Evolutionary conservation across 371 early-diverging fungal genomes (phyloP).

Genomic region (Blakeslea trispora): DNA sequence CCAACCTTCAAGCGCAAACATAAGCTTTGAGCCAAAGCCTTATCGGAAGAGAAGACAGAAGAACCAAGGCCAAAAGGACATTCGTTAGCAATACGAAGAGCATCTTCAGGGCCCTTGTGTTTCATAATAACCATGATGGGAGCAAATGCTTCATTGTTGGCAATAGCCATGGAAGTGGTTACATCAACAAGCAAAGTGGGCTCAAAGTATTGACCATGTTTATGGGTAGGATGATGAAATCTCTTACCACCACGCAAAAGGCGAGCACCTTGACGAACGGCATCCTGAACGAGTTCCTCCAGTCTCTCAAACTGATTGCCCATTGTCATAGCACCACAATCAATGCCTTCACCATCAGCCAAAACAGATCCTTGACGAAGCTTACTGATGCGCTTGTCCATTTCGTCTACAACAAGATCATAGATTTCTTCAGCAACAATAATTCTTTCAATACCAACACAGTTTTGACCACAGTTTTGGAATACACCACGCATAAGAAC

Average conservation of each 20-base stretch:
- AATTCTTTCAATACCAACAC: constrained; percentile 80
- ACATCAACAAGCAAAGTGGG: constrained; percentile 84
- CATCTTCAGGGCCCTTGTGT: constrained; percentile 71
- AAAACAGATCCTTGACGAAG: constrained; percentile 74
- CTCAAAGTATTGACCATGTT: constrained; percentile 76
- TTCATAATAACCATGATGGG: constrained; percentile 84
- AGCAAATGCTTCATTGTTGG: constrained; percentile 80
- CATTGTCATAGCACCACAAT: constrained; percentile 81
- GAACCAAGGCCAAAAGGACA: constrained; percentile 81
- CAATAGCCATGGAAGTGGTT: constrained; percentile 72
- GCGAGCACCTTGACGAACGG: constrained; percentile 77
- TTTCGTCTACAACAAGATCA: constrained; percentile 67
- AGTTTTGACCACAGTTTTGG: constrained; percentile 89
- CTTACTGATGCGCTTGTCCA: constrained; percentile 53
- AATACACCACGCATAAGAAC: constrained; percentile 80
- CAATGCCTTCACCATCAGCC: constrained; percentile 67
- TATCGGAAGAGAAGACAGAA: constrained; percentile 77
- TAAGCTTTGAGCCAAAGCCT: constrained; percentile 62
- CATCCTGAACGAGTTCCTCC: constrained; percentile 61
- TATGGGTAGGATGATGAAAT: constrained; percentile 66
- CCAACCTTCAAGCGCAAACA: constrained; percentile 69
- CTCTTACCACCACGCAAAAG: constrained; percentile 71
- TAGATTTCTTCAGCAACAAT: constrained; percentile 69
- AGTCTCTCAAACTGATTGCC: constrained; percentile 54
- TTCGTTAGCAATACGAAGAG: constrained; percentile 71